phyloP scores from a whole-genome alignment of 331 rosid species.

The Acacia pycnantha region DNA sequence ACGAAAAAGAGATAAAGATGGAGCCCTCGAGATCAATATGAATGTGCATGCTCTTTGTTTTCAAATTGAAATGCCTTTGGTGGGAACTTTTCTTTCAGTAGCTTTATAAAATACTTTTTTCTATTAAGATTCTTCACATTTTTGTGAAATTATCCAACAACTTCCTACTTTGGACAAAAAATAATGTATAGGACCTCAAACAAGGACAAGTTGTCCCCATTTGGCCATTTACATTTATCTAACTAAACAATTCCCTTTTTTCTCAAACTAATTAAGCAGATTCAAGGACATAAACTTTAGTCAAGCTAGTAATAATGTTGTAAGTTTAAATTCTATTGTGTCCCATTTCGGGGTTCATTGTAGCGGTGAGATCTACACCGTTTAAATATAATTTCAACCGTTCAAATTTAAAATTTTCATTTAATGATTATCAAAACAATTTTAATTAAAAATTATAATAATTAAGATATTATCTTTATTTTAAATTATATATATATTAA shows the following conservation, averaged over 20 bases:
- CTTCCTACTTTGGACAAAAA: neutral
- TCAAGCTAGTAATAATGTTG: no score
- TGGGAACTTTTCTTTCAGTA: conserved; percentile 42
- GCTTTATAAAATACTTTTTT: neutral
- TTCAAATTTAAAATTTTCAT: no score
- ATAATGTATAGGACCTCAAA: neutral
- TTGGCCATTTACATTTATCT: neutral
- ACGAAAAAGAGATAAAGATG: conserved; percentile 28
- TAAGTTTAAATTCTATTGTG: no score
- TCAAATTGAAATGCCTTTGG: conserved; percentile 44
- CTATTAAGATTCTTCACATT: neutral
- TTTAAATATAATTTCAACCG: no score
- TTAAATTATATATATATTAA: no score
- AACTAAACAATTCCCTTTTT: no score
- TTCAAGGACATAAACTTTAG: neutral
- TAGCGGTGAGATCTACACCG: no score
- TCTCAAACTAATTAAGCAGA: no score
- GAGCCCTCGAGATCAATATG: conserved; percentile 17
- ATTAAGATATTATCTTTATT: no score
- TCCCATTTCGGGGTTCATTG: no score
- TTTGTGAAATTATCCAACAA: neutral
- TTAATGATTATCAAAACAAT: no score
- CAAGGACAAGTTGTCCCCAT: neutral
- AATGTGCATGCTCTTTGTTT: neutral
- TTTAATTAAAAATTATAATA: no score